These are phyloP conservation scores for Morella rubra DNA, from an alignment of 306 rosid genomes.

Conservation along the genomic window DNA sequence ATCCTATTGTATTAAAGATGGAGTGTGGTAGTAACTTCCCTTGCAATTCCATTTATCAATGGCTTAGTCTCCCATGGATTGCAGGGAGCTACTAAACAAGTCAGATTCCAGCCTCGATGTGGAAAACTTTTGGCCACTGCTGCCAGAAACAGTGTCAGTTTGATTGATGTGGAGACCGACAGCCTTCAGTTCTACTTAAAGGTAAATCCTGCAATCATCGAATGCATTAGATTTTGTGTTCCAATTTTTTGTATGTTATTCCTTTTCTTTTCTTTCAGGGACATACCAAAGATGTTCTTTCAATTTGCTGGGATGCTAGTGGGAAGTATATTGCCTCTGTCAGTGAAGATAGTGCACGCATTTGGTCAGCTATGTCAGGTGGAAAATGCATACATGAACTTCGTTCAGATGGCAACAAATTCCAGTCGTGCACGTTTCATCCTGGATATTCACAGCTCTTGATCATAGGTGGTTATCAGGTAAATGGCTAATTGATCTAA, in stretches of 20 bases:
- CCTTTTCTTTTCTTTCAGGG: conserved; percentile 33
- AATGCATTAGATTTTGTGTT: conserved; percentile 1
- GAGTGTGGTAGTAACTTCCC: conserved; percentile 7
- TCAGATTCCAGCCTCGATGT: conserved; percentile 56
- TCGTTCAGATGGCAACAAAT: conserved; percentile 48
- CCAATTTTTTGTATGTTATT: background rate
- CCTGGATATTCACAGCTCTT: conserved; percentile 42
- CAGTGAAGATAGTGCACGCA: conserved; percentile 54
- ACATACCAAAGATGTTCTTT: conserved; percentile 51
- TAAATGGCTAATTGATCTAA: conserved; percentile 13
- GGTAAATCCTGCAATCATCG: conserved; percentile 25
- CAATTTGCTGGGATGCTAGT: conserved; percentile 58
- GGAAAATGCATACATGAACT: conserved; percentile 51
- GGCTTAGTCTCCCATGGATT: conserved; percentile 14
- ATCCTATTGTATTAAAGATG: conserved; percentile 10
- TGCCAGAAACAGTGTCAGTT: conserved; percentile 36
- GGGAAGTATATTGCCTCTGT: conserved; percentile 61
- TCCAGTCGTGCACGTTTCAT: conserved; percentile 65
- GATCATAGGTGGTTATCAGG: conserved; percentile 63
- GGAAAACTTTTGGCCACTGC: conserved; percentile 53
- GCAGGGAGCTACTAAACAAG: conserved; percentile 62
- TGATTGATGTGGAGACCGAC: conserved; percentile 49
- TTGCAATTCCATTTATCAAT: conserved; percentile 14
- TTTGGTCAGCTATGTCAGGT: conserved; percentile 43
- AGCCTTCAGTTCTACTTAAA: conserved; percentile 21